Evolutionary conservation across 441 rosid genomes (phyloP).

Genomic region (Erysimum pusillum): DNA sequence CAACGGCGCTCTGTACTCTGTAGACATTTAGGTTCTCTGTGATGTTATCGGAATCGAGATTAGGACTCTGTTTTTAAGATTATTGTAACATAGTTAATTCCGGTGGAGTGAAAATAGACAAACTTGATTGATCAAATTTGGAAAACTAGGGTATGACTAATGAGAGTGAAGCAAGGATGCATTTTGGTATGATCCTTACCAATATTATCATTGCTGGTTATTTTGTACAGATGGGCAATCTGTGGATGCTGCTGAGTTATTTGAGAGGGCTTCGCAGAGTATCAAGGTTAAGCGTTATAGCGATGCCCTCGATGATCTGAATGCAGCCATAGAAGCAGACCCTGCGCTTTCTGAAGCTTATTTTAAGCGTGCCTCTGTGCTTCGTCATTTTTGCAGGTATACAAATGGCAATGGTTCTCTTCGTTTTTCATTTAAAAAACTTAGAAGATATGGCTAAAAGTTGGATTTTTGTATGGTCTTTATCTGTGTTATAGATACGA

Average conservation of each 20-base stretch:
- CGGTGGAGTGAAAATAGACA: no score
- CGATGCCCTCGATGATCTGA: slow-evolving; percentile 91
- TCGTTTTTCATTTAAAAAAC: not conserved
- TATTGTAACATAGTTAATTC: no score
- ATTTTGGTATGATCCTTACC: not conserved
- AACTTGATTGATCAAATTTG: not conserved
- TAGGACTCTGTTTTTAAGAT: slow-evolving; percentile 15
- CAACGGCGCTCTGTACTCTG: not conserved
- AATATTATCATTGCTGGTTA: not conserved
- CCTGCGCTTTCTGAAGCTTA: slow-evolving; percentile 90
- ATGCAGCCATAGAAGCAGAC: slow-evolving; percentile 93
- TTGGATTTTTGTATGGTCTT: slow-evolving; percentile 43
- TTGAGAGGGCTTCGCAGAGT: slow-evolving; percentile 80
- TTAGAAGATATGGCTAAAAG: no score
- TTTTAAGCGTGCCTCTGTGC: slow-evolving; percentile 74
- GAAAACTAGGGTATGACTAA: not conserved
- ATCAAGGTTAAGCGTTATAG: slow-evolving; percentile 79
- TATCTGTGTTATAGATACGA: slow-evolving; percentile 70
- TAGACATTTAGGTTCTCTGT: not conserved
- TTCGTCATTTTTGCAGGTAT: slow-evolving; percentile 93
- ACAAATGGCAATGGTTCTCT: not conserved
- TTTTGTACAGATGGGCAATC: slow-evolving; percentile 63
- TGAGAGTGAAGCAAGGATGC: slow-evolving; percentile 33
- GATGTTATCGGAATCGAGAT: slow-evolving; percentile 6
- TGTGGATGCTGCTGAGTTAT: slow-evolving; percentile 71